phyloP scores from a whole-genome alignment of 805 yeast genomes.

The Nakazawaea wickerhamii region DNA sequence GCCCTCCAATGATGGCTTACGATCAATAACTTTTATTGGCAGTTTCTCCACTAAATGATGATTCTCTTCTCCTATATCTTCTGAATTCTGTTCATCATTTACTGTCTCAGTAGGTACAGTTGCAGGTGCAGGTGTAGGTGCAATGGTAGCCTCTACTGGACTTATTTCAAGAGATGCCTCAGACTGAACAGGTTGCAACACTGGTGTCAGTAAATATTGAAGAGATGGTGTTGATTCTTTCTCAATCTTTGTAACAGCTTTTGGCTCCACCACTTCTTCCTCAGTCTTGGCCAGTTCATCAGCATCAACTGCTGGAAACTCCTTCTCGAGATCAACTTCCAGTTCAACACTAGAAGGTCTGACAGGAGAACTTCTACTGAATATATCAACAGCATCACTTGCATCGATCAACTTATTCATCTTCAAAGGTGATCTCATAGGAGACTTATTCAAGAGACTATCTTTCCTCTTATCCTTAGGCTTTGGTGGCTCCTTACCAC shows the following conservation, averaged over 20 bases:
- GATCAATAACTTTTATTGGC: background rate
- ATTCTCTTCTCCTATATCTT: background rate
- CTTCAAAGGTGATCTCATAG: conserved; percentile 11
- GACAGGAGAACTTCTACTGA: conserved; percentile 10
- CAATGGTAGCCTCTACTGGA: too few relatives aligned
- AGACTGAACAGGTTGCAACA: background rate
- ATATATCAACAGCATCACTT: conserved; percentile 4
- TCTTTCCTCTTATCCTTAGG: conserved; percentile 5
- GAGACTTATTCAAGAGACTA: conserved; percentile 4
- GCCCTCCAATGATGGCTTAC: background rate
- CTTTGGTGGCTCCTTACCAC: background rate
- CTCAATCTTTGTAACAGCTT: background rate
- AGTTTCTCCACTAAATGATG: background rate
- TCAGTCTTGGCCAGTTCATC: background rate
- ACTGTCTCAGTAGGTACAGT: too few relatives aligned
- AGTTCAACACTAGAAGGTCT: background rate
- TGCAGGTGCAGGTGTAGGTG: too few relatives aligned
- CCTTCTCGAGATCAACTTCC: background rate
- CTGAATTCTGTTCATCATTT: background rate
- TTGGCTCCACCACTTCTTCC: background rate
- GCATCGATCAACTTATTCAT: conserved; percentile 10
- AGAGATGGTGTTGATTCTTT: conserved; percentile 2
- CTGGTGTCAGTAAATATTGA: background rate
- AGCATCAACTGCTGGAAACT: background rate
- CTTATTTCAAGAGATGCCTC: too few relatives aligned